Evolutionary conservation across 2,329 filamentous ascomycete species (phyloP).

Genomic region (Triangularia setosa): DNA sequence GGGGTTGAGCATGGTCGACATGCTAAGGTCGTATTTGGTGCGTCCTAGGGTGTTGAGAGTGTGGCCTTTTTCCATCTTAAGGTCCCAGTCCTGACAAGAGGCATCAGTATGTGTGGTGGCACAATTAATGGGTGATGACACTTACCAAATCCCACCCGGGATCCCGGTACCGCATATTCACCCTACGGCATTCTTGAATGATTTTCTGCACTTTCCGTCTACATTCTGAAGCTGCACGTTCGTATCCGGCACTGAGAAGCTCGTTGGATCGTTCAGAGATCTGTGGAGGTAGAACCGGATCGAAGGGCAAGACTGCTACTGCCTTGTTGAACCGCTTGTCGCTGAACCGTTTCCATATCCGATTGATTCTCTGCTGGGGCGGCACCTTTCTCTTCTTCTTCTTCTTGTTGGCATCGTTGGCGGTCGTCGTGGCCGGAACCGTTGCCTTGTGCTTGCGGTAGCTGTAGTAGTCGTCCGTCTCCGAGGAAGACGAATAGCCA

Average conservation of each 20-base stretch:
- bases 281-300: constrained; percentile 51
- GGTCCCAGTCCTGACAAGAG: constrained; percentile 56
- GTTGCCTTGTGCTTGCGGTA: constrained; percentile 26
- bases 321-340: constrained; percentile 62
- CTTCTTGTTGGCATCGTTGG: constrained; percentile 44
- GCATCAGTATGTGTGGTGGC: constrained; percentile 7
- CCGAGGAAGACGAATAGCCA: constrained; percentile 31
- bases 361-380: constrained; percentile 63
- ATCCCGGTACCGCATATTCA: constrained; percentile 78
- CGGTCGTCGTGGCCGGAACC: constrained; percentile 16
- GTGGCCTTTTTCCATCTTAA: constrained; percentile 60
- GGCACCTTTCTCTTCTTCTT: constrained; percentile 55
- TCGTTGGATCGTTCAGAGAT: constrained; percentile 55
- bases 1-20: constrained; percentile 42
- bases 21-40: constrained; percentile 49
- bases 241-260: constrained; percentile 56
- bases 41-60: constrained; percentile 52
- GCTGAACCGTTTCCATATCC: constrained; percentile 61
- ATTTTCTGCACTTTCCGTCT: constrained; percentile 59
- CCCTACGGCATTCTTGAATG: constrained; percentile 61
- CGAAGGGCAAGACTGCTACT: constrained; percentile 61
- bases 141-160: constrained; percentile 56
- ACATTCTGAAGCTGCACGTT: constrained; percentile 62
- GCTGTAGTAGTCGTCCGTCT: constrained; percentile 28
- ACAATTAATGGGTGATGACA: constrained; percentile 32